A percentile compares a stretch with the other conserved stretches of the same genome.
Evolutionary conservation across 345 rosid genomes (phyloP).

Genomic region (Passiflora organensis): DNA sequence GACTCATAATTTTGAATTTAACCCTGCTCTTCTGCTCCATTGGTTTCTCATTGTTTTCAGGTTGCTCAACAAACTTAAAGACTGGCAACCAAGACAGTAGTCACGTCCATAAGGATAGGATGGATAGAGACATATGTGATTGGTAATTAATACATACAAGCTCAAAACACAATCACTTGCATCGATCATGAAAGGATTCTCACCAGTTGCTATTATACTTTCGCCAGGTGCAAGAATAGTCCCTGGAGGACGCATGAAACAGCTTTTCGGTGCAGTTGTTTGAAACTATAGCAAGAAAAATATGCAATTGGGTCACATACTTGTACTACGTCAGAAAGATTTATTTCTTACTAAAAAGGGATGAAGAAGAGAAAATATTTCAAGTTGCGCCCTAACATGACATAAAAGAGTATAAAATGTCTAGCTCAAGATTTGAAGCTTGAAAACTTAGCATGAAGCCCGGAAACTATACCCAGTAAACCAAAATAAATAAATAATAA

Average conservation of each 20-base stretch:
- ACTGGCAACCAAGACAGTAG: conserved; percentile 44
- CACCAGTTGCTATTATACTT: conserved; percentile 86
- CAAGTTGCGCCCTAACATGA: too few relatives aligned
- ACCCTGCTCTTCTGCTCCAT: conserved; percentile 80
- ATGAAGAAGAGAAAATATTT: too few relatives aligned
- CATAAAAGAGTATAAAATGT: too few relatives aligned
- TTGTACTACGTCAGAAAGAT: too few relatives aligned
- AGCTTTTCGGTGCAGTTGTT: conserved; percentile 98
- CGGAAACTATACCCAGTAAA: too few relatives aligned
- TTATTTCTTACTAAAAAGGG: background rate
- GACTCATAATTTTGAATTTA: conserved; percentile 92
- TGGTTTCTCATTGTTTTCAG: conserved; percentile 92
- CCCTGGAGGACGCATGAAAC: conserved; percentile 99
- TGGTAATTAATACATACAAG: background rate
- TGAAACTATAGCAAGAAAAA: conserved; percentile 63
- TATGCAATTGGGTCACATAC: background rate
- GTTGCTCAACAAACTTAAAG: conserved; percentile 91
- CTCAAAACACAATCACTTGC: conserved; percentile 1
- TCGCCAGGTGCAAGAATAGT: conserved; percentile 93
- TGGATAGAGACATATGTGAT: too few relatives aligned
- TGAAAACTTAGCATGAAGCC: too few relatives aligned
- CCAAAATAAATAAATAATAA: too few relatives aligned
- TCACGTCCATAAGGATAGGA: too few relatives aligned
- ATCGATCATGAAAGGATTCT: conserved; percentile 3
- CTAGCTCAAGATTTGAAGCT: too few relatives aligned